Evolutionary conservation across 1,284 basidiomycete genomes (phyloP).

Genomic region (Cutaneotrichosporon cyanovorans): DNA sequence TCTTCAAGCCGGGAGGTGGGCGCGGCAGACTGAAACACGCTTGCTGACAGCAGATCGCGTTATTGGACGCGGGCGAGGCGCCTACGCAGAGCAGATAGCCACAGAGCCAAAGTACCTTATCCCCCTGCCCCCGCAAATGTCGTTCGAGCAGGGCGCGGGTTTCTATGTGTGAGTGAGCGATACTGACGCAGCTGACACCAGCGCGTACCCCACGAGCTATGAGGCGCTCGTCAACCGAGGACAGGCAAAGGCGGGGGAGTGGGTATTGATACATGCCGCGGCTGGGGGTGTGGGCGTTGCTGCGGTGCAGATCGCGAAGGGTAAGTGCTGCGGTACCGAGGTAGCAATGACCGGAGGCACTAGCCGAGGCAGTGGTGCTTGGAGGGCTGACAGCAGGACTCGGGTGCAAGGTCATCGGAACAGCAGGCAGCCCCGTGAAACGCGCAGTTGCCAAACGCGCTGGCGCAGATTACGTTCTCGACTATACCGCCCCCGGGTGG

Average conservation of each 20-base stretch:
- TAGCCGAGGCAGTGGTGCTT: too few species aligned
- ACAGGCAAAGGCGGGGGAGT: slow-evolving; percentile 68
- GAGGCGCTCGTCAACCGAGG: slow-evolving; percentile 77
- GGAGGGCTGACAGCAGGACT: slow-evolving; percentile 13
- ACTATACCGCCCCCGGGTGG: slow-evolving; percentile 46
- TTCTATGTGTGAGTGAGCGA: slow-evolving; percentile 3
- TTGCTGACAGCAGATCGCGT: slow-evolving; percentile 55
- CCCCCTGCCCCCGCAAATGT: slow-evolving; percentile 57
- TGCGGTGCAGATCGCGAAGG: slow-evolving; percentile 84
- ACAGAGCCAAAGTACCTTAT: slow-evolving; percentile 52
- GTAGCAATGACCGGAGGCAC: neutral
- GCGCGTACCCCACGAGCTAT: slow-evolving; percentile 47
- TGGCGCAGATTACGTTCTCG: slow-evolving; percentile 43
- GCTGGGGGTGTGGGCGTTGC: slow-evolving; percentile 80
- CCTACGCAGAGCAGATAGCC: slow-evolving; percentile 66
- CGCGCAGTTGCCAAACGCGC: slow-evolving; percentile 41
- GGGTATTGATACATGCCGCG: slow-evolving; percentile 76
- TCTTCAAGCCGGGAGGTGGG: slow-evolving; percentile 59
- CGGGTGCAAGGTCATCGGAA: slow-evolving; percentile 48
- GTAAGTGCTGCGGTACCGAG: neutral
- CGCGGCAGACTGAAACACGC: too few species aligned
- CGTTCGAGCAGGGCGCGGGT: slow-evolving; percentile 57
- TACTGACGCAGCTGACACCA: neutral
- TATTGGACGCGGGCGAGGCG: slow-evolving; percentile 70
- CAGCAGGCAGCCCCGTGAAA: slow-evolving; percentile 43